Evolutionary conservation across 2,329 filamentous ascomycete species (phyloP).

Genomic region (Aplosporella prunicola): DNA sequence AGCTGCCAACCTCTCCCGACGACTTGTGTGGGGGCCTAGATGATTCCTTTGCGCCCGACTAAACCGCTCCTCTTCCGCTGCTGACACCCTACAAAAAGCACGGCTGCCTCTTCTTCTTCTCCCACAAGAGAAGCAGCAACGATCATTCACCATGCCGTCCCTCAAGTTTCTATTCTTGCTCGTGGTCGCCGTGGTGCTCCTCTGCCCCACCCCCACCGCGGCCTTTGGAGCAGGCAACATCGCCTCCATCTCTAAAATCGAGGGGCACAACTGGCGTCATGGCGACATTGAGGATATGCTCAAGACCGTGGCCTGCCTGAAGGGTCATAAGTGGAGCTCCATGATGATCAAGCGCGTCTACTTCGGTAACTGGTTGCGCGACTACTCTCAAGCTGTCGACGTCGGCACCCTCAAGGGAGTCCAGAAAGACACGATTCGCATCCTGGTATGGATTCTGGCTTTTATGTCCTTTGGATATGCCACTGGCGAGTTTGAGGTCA

Average conservation of each 20-base stretch:
- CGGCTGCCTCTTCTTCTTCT: background rate
- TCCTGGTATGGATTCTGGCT: slow-evolving; percentile 46
- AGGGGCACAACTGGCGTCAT: slow-evolving; percentile 44
- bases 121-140: background rate
- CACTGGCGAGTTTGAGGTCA: slow-evolving; percentile 49
- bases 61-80: background rate
- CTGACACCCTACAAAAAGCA: slow-evolving; percentile 2
- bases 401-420: slow-evolving; percentile 45
- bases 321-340: slow-evolving; percentile 33
- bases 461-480: slow-evolving; percentile 50
- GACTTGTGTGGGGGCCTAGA: too few species aligned
- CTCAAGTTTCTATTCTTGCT: slow-evolving; percentile 27
- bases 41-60: too few species aligned
- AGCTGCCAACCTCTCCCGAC: too few species aligned
- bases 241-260: slow-evolving; percentile 31
- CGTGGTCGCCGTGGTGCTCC: slow-evolving; percentile 27
- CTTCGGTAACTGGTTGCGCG: slow-evolving; percentile 40
- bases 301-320: slow-evolving; percentile 37
- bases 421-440: slow-evolving; percentile 44
- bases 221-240: slow-evolving; percentile 43
- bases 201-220: slow-evolving; percentile 26
- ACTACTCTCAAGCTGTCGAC: slow-evolving; percentile 48
- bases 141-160: slow-evolving; percentile 21
- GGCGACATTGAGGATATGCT: slow-evolving; percentile 45
- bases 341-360: slow-evolving; percentile 39